Base-by-base conservation (phyloP, 164 flowering plant species). In the Liriodendron chinense region DNA sequence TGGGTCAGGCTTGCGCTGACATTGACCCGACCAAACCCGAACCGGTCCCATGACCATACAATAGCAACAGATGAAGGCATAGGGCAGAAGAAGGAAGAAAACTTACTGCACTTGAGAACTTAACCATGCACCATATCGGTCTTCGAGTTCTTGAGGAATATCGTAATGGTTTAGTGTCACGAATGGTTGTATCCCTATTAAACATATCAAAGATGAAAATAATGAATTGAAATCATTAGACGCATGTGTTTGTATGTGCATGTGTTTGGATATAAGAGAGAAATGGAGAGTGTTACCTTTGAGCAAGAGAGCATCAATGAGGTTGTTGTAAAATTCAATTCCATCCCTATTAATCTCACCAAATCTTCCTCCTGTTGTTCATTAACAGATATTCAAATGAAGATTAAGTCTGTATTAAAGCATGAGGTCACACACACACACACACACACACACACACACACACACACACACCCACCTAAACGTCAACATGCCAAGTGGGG, bases 271-370 rank as follows among this genome's bases (percentile, higher is more conserved):
- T 34, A 28, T 34, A 34, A 34, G 7, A 34, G 3, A 34, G 43
- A 34, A 34, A 34, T 34, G 43, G 43, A 34, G 43, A 0, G 3
- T 53, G 13, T 53, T 12, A 53, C 59, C 59, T 53, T 53, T 53
- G 59, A 53, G 59, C 14, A 53, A 9, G 13, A 53, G 13, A 10
- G 13, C 59, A 53, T 53, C 9, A 10, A 53, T 90, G 48, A 88
- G 77, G 23, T 80, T 85, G 85, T 83, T 85, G 61, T 88, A 90
- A 72, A 72, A 68, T 8, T 77, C 61, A 25, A 88, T 82, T 28
- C 90, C 92, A 5, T 75, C 82, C 9, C 9, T 21, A 69, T 88
- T 90, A 9, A 88, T 80, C 2, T 72, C 74, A 53, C 90, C 93
- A 79, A 79, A 86, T 78, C 87, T 53, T 53, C 59, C 59, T 53